Percentiles rank a stretch among this genome's conserved stretches.
Conservation (phyloP, 169 alveolate species). For the Plasmodium billcollinsi region DNA sequence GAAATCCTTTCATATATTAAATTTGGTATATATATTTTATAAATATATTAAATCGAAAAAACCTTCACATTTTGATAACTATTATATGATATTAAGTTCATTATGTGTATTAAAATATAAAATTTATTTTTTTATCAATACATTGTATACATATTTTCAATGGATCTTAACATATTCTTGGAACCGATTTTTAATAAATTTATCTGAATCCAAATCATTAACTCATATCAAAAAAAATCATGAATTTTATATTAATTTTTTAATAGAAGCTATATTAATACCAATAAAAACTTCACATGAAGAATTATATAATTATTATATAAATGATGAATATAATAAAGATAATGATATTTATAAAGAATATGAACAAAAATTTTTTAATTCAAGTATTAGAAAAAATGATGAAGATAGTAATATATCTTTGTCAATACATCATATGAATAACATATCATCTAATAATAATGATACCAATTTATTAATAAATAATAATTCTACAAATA, state of each 20-base stretch:
- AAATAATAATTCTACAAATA: neutral
- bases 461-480: too few species aligned
- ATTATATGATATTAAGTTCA: conserved; percentile 21
- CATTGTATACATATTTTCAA: conserved; percentile 62
- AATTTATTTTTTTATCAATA: conserved; percentile 59
- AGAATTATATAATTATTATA: conserved; percentile 53
- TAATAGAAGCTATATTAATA: conserved; percentile 58
- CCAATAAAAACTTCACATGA: conserved; percentile 65
- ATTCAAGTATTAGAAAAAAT: neutral
- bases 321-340: conserved; percentile 50
- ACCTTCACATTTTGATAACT: conserved; percentile 9
- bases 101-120: conserved; percentile 57
- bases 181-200: conserved; percentile 37
- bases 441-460: neutral
- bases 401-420: neutral
- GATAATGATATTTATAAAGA: conserved; percentile 28
- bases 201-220: conserved; percentile 51
- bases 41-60: conserved; percentile 52
- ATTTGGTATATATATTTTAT: conserved; percentile 77
- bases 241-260: conserved; percentile 51
- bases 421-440: neutral
- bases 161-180: conserved; percentile 69
- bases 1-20: conserved; percentile 70
- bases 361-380: conserved; percentile 42
- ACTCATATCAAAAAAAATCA: conserved; percentile 64